phyloP scores from a whole-genome alignment of 495 filamentous ascomycete genomes.

The Neurospora sp. region DNA sequence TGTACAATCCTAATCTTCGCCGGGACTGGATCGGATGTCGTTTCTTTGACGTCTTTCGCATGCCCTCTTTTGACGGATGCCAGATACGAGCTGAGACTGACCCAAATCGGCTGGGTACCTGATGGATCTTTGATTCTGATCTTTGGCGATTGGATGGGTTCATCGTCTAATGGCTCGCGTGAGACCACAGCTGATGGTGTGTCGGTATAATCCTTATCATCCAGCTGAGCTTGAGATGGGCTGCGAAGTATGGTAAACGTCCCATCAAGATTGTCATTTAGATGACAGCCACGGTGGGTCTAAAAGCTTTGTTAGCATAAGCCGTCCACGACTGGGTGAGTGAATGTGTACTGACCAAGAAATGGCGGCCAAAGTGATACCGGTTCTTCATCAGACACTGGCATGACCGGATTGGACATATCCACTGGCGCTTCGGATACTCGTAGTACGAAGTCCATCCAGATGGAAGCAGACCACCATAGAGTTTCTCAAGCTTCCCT shows the following conservation, averaged over 20 bases:
- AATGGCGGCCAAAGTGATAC: background rate
- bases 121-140: background rate
- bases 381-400: background rate
- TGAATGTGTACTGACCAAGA: background rate
- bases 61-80: background rate
- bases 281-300: background rate
- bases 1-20: background rate
- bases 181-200: background rate
- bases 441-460: constrained; percentile 1
- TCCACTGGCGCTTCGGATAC: background rate
- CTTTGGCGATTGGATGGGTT: background rate
- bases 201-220: background rate
- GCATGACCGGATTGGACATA: constrained; percentile 1
- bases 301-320: background rate
- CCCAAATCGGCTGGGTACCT: background rate
- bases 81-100: background rate
- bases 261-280: background rate
- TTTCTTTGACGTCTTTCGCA: background rate
- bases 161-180: background rate
- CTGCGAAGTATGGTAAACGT: background rate
- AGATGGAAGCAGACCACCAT: constrained; percentile 14
- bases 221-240: background rate
- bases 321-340: background rate
- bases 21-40: background rate
- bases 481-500: background rate